phyloP scores from a whole-genome alignment of 352 stramenopile genomes.

The Detonula confervacea region DNA sequence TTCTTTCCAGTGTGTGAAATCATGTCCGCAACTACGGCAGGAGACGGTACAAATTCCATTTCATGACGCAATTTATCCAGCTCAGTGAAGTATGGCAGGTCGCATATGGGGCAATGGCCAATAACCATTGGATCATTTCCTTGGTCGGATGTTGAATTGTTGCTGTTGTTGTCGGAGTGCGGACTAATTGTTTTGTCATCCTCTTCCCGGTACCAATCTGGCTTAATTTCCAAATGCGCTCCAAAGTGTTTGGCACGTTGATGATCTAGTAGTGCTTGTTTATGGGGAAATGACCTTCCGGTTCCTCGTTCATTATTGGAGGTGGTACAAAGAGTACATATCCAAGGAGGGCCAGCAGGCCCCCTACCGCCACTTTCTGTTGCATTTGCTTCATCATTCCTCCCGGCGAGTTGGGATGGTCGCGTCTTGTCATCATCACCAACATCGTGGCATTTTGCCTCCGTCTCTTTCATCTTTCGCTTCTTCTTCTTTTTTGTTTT shows the following conservation, averaged over 20 bases:
- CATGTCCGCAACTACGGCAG: neutral
- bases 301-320: neutral
- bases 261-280: slow-evolving; percentile 65
- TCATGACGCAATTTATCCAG: slow-evolving; percentile 35
- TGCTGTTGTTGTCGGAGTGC: neutral
- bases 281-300: slow-evolving; percentile 47
- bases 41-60: slow-evolving; percentile 49
- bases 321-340: slow-evolving; percentile 44
- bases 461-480: slow-evolving; percentile 28
- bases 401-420: slow-evolving; percentile 9
- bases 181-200: slow-evolving; percentile 5
- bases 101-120: slow-evolving; percentile 53
- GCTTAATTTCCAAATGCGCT: slow-evolving; percentile 62
- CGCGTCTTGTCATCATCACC: neutral
- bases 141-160: slow-evolving; percentile 2
- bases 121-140: neutral
- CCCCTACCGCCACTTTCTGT: too few relatives aligned
- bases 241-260: slow-evolving; percentile 69
- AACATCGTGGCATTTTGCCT: neutral
- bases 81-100: slow-evolving; percentile 24
- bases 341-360: slow-evolving; percentile 17
- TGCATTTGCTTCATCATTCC: slow-evolving; percentile 13
- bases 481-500: slow-evolving; percentile 22
- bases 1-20: neutral
- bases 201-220: slow-evolving; percentile 60